Evolutionary conservation across 2,329 filamentous ascomycete genomes (phyloP).

Genomic region (Metarhizium humberi): DNA sequence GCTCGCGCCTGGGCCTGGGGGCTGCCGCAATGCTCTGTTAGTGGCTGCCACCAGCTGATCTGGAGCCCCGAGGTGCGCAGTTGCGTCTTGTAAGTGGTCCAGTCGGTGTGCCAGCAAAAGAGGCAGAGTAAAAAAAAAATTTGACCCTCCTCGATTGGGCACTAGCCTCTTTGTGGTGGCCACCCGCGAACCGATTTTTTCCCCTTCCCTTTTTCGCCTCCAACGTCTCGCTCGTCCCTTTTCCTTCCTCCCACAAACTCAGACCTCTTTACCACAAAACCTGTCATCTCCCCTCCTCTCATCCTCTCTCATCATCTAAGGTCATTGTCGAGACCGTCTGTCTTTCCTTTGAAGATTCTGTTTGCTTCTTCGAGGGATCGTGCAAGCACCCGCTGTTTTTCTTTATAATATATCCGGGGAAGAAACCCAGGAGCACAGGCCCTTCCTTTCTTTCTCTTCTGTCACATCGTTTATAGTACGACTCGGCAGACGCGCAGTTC

Average conservation of each 20-base stretch:
- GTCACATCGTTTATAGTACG: constrained; percentile 16
- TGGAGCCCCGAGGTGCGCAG: neutral
- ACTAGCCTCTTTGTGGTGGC: constrained; percentile 22
- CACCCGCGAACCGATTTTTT: constrained; percentile 25
- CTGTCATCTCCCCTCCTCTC: constrained; percentile 20
- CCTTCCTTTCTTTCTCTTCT: constrained; percentile 23
- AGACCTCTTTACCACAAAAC: constrained; percentile 19
- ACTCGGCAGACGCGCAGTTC: constrained; percentile 15
- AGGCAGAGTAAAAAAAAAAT: constrained; percentile 7
- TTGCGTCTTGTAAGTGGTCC: neutral
- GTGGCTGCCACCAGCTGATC: neutral
- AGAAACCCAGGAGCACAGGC: constrained; percentile 20
- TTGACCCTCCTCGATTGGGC: constrained; percentile 10
- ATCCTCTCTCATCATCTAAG: constrained; percentile 19
- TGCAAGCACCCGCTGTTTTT: constrained; percentile 21
- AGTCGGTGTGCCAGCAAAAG: neutral
- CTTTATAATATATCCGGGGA: constrained; percentile 23
- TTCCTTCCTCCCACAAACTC: constrained; percentile 23
- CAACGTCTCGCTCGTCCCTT: constrained; percentile 13
- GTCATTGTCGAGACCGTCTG: constrained; percentile 20
- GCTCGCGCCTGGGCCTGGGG: neutral
- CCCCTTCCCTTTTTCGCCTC: constrained; percentile 22
- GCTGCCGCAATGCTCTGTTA: constrained; percentile 2
- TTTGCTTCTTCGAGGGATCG: constrained; percentile 31
- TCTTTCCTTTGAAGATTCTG: constrained; percentile 37